Evolutionary conservation across 129 eudicot genomes (phyloP), one percentile per base, ranked within the genome.

Genomic region (Flaveria ramosissima): DNA sequence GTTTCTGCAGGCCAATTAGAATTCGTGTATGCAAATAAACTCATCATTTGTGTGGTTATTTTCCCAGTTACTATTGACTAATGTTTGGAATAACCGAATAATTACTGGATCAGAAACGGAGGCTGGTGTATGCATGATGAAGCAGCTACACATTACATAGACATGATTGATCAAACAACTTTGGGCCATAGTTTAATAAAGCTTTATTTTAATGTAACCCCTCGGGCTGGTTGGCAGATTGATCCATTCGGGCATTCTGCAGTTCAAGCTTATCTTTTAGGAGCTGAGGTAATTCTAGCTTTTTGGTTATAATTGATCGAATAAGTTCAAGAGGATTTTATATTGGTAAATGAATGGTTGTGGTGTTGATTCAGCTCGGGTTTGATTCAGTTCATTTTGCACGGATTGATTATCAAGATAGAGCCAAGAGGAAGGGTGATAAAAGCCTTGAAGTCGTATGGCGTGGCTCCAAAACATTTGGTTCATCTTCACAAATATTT

Each of bases 111-210:
- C 78, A 93, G 98, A 75, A 93, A 93, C 52, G 98, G 98, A 80
- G 98, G 98, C 19, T 93, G 98, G 98, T 90, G 95, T 76, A 93
- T 93, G 98, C 98, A 93, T 24, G 98, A 93, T 81, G 98, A 93
- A 84, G 98, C 97, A 57, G 77, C 97, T 17, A 77, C 88, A 53
- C 98, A 93, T 86, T 93, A 93, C 80, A 83, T 93, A 71, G 98
- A 93, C 88, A 93, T 93, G 97, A 93, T 93, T 77, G 98, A 93
- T 84, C 97, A 93, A 82, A 90, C 98, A 12, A 90, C 93, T 13
- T 76, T 93, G 26, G 98, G 98, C 60, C 98, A 93, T 77, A 82
- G 36, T 6, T 65, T 84, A 73, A 80, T 93, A 74, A 90, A 85
- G 77, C 32, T 30, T 23, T 85, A 86, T 75, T 93, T 93, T 62